A percentile compares a stretch with the other conserved stretches of the same genome.
Conservation (phyloP, 1,139 yeast genomes). For the Nadsonia commutata region DNA sequence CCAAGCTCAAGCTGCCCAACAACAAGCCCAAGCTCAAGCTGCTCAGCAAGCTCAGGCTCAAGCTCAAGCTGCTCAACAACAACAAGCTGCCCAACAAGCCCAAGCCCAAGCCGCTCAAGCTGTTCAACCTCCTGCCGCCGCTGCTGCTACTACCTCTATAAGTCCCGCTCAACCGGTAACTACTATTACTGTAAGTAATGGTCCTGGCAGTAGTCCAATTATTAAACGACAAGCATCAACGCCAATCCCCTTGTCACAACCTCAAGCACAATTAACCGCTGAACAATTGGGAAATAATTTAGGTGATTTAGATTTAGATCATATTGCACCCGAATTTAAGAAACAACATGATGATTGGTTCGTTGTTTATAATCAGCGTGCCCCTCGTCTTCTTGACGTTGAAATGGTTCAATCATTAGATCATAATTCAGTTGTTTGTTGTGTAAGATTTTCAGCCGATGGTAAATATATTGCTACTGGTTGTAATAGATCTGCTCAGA, state of each 20-base stretch:
- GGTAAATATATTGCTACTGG: constrained; percentile 95
- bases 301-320: constrained; percentile 65
- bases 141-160: constrained; percentile 20
- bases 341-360: constrained; percentile 81
- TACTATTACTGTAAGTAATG: background rate
- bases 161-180: constrained; percentile 9
- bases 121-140: constrained; percentile 12
- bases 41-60: constrained; percentile 8
- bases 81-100: constrained; percentile 14
- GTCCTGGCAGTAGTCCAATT: background rate
- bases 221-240: constrained; percentile 4
- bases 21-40: constrained; percentile 7
- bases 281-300: constrained; percentile 43
- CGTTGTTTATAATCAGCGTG: constrained; percentile 81
- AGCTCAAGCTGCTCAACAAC: constrained; percentile 13
- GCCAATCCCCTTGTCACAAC: constrained; percentile 8
- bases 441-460: constrained; percentile 85
- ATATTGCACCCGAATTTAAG: constrained; percentile 65
- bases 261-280: constrained; percentile 13
- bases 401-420: constrained; percentile 81
- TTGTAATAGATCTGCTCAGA: constrained; percentile 91
- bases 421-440: constrained; percentile 90
- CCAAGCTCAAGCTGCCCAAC: constrained; percentile 12
- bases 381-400: constrained; percentile 62
- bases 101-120: constrained; percentile 13